Evolutionary conservation across 2,329 filamentous ascomycete species (phyloP), one percentile per base, ranked within the genome.

Genomic region (Sordariomycetes sp.): DNA sequence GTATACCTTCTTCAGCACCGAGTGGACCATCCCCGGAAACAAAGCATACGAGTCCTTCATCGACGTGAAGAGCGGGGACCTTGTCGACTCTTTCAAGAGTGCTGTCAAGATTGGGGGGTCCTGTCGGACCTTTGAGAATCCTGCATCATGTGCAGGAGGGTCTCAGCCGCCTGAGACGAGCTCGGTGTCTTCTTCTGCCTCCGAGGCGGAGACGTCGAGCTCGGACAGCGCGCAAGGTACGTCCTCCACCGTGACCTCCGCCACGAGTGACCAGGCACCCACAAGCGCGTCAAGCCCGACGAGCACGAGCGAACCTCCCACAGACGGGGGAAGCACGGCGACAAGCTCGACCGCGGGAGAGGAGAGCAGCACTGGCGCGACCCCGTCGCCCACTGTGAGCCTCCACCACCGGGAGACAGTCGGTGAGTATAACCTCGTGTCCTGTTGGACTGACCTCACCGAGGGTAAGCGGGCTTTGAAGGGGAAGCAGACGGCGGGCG

Each of bases 21-120:
- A 53, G 19, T 61, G 60, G 35, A 58, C 53, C n/a, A 59, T 67
- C 28, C 49, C 63, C 3, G 68, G 68, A 1, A 60, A 58, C 4
- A 40, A 62, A 26, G 62, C 61, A 25, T 61, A 59, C 39, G 57
- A 68, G 39, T 59, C 66, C 10, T 59, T 56, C 34, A 48, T 72
- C 27, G 67, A 68, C 34, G 51, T 72, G 27, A 53, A 55, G 15
- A 64, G 58, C 28, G 66, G 53, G 9, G 51, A 53, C 23, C 48
- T 58, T 36, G 51, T 51, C 5, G 69, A 73, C 39, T 53, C 53
- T 30, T 75, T 74, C 53, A 72, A 70, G 44, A 55, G 61, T 18
- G 61, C 61, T 12, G 55, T 58, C 18, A 54, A 55, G 8, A 42
- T 75, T 10, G 60, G 57, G 3, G 63, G 59, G 8, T 62, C 56